These are phyloP conservation scores for Penicillium hordei DNA, from an alignment of 2,329 filamentous ascomycete genomes.

Conservation along the genomic window DNA sequence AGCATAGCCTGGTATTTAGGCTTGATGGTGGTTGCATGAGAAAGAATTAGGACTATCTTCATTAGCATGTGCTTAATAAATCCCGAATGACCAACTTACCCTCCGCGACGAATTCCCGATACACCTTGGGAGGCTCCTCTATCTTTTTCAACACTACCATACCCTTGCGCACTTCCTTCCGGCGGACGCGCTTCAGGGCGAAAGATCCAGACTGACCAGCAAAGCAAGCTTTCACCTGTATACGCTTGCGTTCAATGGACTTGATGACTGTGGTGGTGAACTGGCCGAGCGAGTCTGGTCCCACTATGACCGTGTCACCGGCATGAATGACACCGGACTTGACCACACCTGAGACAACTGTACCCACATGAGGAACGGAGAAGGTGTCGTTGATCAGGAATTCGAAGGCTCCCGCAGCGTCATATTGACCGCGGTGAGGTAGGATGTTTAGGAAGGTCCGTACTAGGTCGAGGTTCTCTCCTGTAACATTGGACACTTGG, in stretches of 20 bases:
- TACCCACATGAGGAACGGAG: conserved; percentile 94
- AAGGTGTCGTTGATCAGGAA: conserved; percentile 98
- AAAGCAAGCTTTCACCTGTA: conserved; percentile 80
- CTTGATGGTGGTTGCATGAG: conserved; percentile 95
- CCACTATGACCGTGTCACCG: conserved; percentile 85
- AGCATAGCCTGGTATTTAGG: conserved; percentile 97
- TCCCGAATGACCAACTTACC: conserved; percentile 47
- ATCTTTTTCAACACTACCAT: conserved; percentile 92
- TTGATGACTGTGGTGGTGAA: conserved; percentile 85
- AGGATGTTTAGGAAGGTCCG: conserved; percentile 93
- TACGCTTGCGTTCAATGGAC: conserved; percentile 91
- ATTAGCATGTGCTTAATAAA: conserved; percentile 9
- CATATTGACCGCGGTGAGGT: conserved; percentile 90
- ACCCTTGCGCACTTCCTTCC: conserved; percentile 93
- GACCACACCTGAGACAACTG: conserved; percentile 91
- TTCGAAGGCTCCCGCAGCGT: conserved; percentile 83
- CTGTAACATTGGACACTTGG: conserved; percentile 96
- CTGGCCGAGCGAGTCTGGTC: conserved; percentile 85
- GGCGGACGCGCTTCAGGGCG: conserved; percentile 78
- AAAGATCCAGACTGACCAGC: conserved; percentile 93
- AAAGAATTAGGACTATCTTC: conserved; percentile 76
- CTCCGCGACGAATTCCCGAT: conserved; percentile 75
- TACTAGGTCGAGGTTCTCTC: conserved; percentile 84
- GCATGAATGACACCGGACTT: conserved; percentile 84
- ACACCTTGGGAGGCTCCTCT: conserved; percentile 72